Evolutionary conservation across 2,329 filamentous ascomycete genomes (phyloP).

Genomic region (Verticillium nonalfalfae): DNA sequence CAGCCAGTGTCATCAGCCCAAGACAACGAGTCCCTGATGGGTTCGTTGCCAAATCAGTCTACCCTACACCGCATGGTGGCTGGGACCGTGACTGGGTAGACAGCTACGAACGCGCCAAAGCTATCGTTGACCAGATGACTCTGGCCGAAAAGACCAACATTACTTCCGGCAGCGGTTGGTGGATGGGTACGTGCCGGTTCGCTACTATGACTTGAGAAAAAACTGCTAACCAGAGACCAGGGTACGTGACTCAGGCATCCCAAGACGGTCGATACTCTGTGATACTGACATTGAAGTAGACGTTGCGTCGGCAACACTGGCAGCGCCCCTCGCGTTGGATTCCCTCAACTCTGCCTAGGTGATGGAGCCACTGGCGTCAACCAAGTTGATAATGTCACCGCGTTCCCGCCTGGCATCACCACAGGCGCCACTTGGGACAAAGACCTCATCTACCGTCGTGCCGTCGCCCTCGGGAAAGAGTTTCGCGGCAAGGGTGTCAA

Average conservation of each 20-base stretch:
- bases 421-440: conserved; percentile 72
- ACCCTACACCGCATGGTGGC: conserved; percentile 66
- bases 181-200: conserved; percentile 48
- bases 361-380: conserved; percentile 68
- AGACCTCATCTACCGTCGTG: conserved; percentile 61
- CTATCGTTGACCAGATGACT: conserved; percentile 68
- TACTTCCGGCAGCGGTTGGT: conserved; percentile 63
- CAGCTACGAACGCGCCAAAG: conserved; percentile 63
- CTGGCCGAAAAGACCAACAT: conserved; percentile 76
- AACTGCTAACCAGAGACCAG: conserved; percentile 9
- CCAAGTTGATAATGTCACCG: conserved; percentile 67
- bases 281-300: conserved; percentile 20
- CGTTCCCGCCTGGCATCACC: conserved; percentile 75
- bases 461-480: conserved; percentile 62
- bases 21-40: conserved; percentile 8
- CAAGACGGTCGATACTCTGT: neutral
- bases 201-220: neutral
- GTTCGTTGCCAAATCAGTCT: conserved; percentile 54
- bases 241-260: conserved; percentile 9
- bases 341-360: conserved; percentile 66
- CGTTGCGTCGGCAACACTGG: conserved; percentile 74
- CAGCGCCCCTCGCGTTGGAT: conserved; percentile 61
- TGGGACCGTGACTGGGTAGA: conserved; percentile 63
- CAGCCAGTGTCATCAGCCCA: conserved; percentile 3
- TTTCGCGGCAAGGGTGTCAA: conserved; percentile 69